Percentiles rank a stretch among this genome's conserved stretches.
Evolutionary conservation across 2,329 filamentous ascomycete species (phyloP).

Genomic region (Calonectria pteridis): DNA sequence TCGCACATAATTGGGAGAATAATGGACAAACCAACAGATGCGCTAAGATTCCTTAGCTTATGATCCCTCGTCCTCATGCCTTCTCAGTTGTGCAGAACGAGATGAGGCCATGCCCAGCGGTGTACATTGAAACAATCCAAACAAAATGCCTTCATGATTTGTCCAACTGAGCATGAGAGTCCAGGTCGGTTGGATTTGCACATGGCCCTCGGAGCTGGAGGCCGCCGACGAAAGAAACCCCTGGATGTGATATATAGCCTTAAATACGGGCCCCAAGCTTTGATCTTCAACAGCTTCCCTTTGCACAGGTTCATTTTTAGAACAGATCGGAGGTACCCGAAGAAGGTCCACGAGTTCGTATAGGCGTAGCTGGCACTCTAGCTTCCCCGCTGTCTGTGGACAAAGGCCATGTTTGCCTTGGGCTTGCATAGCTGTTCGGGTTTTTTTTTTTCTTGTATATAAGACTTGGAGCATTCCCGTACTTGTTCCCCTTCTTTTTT

Average conservation of each 20-base stretch:
- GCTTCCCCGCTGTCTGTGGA: background rate
- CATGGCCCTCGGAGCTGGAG: background rate
- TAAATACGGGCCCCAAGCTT: constrained; percentile 9
- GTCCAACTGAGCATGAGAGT: background rate
- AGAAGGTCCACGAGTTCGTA: constrained; percentile 15
- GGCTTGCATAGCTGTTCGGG: background rate
- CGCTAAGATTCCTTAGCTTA: background rate
- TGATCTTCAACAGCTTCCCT: background rate
- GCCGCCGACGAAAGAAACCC: background rate
- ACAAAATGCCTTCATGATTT: background rate
- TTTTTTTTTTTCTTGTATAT: background rate
- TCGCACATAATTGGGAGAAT: constrained; percentile 2
- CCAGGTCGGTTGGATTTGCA: background rate
- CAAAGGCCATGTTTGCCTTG: constrained; percentile 1
- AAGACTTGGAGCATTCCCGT: background rate
- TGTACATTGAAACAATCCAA: background rate
- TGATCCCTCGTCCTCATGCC: background rate
- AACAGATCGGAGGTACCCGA: constrained; percentile 17
- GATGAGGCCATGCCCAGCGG: background rate
- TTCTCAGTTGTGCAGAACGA: background rate
- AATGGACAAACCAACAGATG: background rate
- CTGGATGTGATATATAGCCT: background rate
- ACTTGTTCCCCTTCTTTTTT: background rate
- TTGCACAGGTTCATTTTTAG: background rate
- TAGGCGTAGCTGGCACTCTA: background rate